These are phyloP conservation scores for Didymella arachidicola DNA, from an alignment of 2,329 filamentous ascomycete species.

Conservation along the genomic window DNA sequence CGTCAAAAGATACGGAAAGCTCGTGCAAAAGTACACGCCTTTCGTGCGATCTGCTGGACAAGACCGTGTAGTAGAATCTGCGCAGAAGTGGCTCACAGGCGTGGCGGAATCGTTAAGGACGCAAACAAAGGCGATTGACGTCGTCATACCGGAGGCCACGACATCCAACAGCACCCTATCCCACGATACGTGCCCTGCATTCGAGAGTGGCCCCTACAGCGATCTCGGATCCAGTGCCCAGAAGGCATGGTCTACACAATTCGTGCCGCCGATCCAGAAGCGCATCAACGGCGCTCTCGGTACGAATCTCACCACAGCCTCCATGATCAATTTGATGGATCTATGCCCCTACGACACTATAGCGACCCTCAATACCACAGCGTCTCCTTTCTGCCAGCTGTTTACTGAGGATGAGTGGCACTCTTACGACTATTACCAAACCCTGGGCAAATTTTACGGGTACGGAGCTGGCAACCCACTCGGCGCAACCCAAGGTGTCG, in stretches of 20 bases:
- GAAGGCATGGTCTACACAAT: slow-evolving; percentile 68
- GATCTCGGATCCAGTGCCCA: slow-evolving; percentile 57
- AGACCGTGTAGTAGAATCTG: slow-evolving; percentile 76
- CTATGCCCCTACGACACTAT: slow-evolving; percentile 86
- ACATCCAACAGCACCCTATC: slow-evolving; percentile 82
- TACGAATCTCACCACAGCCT: slow-evolving; percentile 67
- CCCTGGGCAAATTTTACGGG: slow-evolving; percentile 84
- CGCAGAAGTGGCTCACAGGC: slow-evolving; percentile 76
- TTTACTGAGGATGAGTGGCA: slow-evolving; percentile 79
- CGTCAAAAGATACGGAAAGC: slow-evolving; percentile 72
- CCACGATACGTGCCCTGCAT: slow-evolving; percentile 74
- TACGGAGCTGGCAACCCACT: slow-evolving; percentile 79
- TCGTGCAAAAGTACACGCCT: slow-evolving; percentile 66
- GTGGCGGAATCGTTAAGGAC: slow-evolving; percentile 66
- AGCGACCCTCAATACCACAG: slow-evolving; percentile 56
- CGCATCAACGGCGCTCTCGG: slow-evolving; percentile 76
- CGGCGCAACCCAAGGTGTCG: slow-evolving; percentile 84
- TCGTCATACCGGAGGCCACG: slow-evolving; percentile 72
- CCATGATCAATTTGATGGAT: slow-evolving; percentile 82
- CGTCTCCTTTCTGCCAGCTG: slow-evolving; percentile 77
- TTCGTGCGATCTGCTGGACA: slow-evolving; percentile 78
- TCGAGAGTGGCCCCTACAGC: slow-evolving; percentile 64
- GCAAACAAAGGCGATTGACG: slow-evolving; percentile 53
- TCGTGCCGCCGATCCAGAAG: slow-evolving; percentile 71
- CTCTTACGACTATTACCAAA: slow-evolving; percentile 81